Conservation (phyloP, 306 rosid species). For the Luffa aegyptiaca region DNA sequence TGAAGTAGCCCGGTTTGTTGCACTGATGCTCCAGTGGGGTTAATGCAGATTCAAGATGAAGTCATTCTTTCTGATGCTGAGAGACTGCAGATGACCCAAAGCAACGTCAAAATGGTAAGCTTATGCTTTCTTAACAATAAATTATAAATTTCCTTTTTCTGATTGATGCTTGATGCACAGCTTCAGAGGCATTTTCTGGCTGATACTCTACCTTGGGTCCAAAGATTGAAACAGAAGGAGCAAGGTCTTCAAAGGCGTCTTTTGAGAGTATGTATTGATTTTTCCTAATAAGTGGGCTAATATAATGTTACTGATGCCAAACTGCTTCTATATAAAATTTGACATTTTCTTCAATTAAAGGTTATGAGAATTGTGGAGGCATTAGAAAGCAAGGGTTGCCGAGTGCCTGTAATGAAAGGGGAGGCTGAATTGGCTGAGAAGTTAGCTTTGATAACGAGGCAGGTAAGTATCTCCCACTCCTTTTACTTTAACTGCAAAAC, state of each 20-base stretch:
- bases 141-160: neutral
- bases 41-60: constrained; percentile 89
- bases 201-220: constrained; percentile 77
- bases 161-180: constrained; percentile 37
- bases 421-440: constrained; percentile 90
- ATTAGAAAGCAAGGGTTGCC: constrained; percentile 82
- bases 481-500: neutral
- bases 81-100: constrained; percentile 80
- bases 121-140: neutral
- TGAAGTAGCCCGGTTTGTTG: neutral
- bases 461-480: constrained; percentile 30
- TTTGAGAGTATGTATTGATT: constrained; percentile 48
- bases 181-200: constrained; percentile 96
- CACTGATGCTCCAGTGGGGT: neutral
- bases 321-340: neutral
- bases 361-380: constrained; percentile 91
- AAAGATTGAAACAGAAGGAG: constrained; percentile 86
- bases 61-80: constrained; percentile 89
- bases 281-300: neutral
- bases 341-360: constrained; percentile 19
- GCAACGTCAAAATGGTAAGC: constrained; percentile 86
- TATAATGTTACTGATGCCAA: neutral
- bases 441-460: constrained; percentile 77
- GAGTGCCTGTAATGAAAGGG: constrained; percentile 81
- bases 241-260: constrained; percentile 88